phyloP scores from a whole-genome alignment of 208 protist species.

The Trypanosoma grayi region DNA sequence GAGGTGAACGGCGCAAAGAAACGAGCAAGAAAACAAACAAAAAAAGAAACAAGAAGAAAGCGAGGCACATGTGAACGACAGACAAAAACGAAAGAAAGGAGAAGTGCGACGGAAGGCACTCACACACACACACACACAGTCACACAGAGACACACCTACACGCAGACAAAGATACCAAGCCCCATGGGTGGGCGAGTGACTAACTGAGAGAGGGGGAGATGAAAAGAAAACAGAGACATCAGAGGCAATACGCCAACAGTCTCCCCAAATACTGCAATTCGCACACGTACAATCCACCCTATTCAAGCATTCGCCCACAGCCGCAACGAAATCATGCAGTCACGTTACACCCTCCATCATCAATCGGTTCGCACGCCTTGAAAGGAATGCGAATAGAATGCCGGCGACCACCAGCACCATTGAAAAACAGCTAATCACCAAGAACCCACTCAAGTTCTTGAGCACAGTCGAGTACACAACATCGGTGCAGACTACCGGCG shows the following conservation, averaged over 20 bases:
- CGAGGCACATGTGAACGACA: no score
- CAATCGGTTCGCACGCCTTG: constrained; percentile 18
- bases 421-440: constrained; percentile 29
- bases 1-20: no score
- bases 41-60: no score
- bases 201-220: constrained; percentile 2
- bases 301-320: no score
- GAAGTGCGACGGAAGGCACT: no score
- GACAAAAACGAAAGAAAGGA: no score
- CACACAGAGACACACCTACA: neutral
- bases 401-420: constrained; percentile 29
- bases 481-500: constrained; percentile 24
- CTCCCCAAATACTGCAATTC: neutral
- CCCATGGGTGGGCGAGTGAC: neutral
- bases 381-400: constrained; percentile 27
- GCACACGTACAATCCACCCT: no score
- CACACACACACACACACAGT: no score
- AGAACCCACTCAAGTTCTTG: constrained; percentile 29
- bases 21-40: no score
- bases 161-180: neutral
- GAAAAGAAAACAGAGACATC: neutral
- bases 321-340: no score
- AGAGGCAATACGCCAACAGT: neutral
- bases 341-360: neutral
- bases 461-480: constrained; percentile 19